Percentiles rank a stretch among this genome's conserved stretches.
Conservation (phyloP, 2,329 filamentous ascomycete species). For the Eutypa lata region DNA sequence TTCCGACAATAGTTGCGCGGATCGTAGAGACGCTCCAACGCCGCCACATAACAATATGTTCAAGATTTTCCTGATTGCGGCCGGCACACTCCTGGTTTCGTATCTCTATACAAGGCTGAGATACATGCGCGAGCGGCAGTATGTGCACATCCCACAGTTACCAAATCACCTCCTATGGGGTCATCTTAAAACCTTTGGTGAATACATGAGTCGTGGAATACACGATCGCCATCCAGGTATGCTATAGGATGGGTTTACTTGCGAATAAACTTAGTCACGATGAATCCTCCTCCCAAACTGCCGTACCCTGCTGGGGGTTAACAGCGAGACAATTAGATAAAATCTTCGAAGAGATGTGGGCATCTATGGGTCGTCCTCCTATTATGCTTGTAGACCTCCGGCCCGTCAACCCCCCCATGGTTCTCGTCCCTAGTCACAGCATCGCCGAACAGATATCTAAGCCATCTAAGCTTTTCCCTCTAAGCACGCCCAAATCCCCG, state of each 20-base stretch:
- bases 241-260: neutral
- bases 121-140: slow-evolving; percentile 12
- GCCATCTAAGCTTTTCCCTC: slow-evolving; percentile 11
- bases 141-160: slow-evolving; percentile 14
- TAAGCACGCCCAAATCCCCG: slow-evolving; percentile 13
- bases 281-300: neutral
- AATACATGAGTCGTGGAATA: slow-evolving; percentile 32
- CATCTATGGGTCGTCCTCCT: slow-evolving; percentile 12
- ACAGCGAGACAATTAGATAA: slow-evolving; percentile 6
- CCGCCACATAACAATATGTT: slow-evolving; percentile 7
- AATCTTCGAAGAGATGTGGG: slow-evolving; percentile 19
- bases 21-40: neutral
- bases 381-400: slow-evolving; percentile 19
- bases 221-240: slow-evolving; percentile 13
- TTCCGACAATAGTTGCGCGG: neutral
- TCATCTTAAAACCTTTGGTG: slow-evolving; percentile 14
- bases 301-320: neutral
- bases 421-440: slow-evolving; percentile 12
- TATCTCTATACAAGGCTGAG: slow-evolving; percentile 11
- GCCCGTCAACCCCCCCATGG: slow-evolving; percentile 13
- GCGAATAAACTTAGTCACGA: neutral
- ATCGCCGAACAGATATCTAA: slow-evolving; percentile 19
- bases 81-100: slow-evolving; percentile 3
- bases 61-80: slow-evolving; percentile 5
- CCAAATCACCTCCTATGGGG: slow-evolving; percentile 11